phyloP scores from a whole-genome alignment of 1,284 basidiomycete species.

The Tausonia pullulans region DNA sequence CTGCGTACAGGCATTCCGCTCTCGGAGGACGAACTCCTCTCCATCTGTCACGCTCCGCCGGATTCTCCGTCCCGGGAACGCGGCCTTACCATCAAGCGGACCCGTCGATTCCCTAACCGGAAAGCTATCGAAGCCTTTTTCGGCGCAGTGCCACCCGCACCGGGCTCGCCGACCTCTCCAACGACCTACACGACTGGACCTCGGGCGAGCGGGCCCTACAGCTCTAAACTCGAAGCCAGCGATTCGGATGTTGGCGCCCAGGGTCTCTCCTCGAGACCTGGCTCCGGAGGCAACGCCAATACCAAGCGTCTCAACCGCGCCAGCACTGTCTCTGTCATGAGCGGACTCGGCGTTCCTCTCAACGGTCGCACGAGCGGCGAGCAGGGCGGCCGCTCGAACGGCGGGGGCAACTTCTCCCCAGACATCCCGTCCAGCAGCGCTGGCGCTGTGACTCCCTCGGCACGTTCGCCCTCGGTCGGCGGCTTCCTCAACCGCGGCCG shows the following conservation, averaged over 20 bases:
- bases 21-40: constrained; percentile 70
- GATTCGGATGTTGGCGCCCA: not conserved
- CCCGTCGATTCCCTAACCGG: constrained; percentile 38
- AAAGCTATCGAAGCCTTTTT: constrained; percentile 48
- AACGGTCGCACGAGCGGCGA: constrained; percentile 33
- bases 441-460: not conserved
- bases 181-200: constrained; percentile 30
- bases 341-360: constrained; percentile 73
- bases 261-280: not conserved
- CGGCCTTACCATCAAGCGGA: constrained; percentile 59
- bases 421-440: not conserved
- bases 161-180: constrained; percentile 38
- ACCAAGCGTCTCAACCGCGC: constrained; percentile 74
- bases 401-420: not conserved
- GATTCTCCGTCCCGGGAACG: constrained; percentile 71
- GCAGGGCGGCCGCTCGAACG: not conserved
- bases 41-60: constrained; percentile 72
- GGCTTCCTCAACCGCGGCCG: constrained; percentile 30
- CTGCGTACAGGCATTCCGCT: constrained; percentile 48
- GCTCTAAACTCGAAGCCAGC: too few relatives aligned
- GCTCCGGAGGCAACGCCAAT: constrained; percentile 9
- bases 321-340: constrained; percentile 86
- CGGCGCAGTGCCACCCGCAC: constrained; percentile 43
- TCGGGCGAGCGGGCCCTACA: constrained; percentile 5
- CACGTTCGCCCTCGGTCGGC: constrained; percentile 31